Evolutionary conservation across 148 eudicot species (phyloP).

Genomic region (Heliosperma pusillum): DNA sequence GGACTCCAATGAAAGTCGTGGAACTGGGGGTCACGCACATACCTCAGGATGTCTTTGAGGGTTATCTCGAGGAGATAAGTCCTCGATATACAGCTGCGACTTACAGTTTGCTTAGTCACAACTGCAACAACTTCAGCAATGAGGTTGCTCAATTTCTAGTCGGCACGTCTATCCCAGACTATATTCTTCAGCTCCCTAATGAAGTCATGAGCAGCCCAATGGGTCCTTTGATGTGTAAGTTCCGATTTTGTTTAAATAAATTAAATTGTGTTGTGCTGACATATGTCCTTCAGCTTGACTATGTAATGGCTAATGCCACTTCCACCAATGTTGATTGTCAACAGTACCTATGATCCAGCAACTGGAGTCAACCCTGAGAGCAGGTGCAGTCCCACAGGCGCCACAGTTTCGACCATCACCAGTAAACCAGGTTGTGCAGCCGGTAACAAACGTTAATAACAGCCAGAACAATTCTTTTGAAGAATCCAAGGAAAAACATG

Average conservation of each 20-base stretch:
- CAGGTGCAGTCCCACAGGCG: conserved; percentile 83
- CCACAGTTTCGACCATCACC: conserved; percentile 71
- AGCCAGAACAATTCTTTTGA: neutral
- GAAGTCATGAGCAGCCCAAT: conserved; percentile 92
- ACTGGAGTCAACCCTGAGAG: conserved; percentile 74
- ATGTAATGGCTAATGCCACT: conserved; percentile 2
- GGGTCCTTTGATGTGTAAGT: conserved; percentile 89
- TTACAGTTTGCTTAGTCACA: conserved; percentile 81
- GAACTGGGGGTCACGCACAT: conserved; percentile 89
- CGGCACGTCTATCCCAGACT: conserved; percentile 70
- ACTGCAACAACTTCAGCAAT: conserved; percentile 95
- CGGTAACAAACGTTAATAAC: conserved; percentile 10
- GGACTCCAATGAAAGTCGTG: conserved; percentile 72
- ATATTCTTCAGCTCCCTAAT: conserved; percentile 83
- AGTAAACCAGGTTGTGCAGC: conserved; percentile 17
- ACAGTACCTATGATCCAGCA: conserved; percentile 95
- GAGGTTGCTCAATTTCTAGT: conserved; percentile 96
- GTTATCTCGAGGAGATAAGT: conserved; percentile 79
- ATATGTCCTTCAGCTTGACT: neutral
- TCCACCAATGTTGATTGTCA: neutral
- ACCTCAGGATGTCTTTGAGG: conserved; percentile 84
- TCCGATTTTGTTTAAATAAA: neutral
- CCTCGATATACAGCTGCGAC: conserved; percentile 92
- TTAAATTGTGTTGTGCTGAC: neutral
- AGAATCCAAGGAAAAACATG: conserved; percentile 14